Conservation (phyloP, 2,329 filamentous ascomycete species). For the Huntiella omanensis region DNA sequence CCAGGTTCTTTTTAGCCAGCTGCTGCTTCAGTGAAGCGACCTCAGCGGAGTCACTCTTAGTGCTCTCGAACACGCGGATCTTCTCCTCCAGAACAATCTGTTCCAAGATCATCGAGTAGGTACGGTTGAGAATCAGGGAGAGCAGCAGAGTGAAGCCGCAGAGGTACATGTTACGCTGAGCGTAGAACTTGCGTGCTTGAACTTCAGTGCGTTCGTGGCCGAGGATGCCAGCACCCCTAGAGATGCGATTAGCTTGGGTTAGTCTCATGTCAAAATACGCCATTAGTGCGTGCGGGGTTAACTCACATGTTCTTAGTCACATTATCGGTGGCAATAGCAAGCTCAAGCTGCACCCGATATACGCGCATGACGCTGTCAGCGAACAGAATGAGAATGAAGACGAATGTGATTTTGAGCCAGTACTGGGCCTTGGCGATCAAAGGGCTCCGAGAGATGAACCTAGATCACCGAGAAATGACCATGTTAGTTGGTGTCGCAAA, state of each 20-base stretch:
- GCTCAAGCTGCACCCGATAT: constrained; percentile 86
- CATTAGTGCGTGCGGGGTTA: neutral
- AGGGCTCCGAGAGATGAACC: constrained; percentile 83
- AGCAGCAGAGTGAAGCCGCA: constrained; percentile 99
- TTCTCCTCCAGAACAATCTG: constrained; percentile 81
- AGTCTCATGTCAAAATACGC: constrained; percentile 6
- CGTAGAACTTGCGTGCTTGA: constrained; percentile 99
- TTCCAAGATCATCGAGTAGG: constrained; percentile 93
- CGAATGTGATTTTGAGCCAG: constrained; percentile 96
- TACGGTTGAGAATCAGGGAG: constrained; percentile 95
- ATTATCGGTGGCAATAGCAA: constrained; percentile 50
- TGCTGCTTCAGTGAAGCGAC: constrained; percentile 51
- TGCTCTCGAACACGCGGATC: constrained; percentile 58
- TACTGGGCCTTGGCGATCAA: constrained; percentile 85
- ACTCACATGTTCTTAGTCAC: constrained; percentile 27
- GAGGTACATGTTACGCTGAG: constrained; percentile 99
- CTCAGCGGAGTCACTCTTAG: constrained; percentile 47
- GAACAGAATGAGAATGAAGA: constrained; percentile 97
- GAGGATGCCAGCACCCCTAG: constrained; percentile 43
- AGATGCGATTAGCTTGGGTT: neutral
- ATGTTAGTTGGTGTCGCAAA: neutral
- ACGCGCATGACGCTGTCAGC: constrained; percentile 91
- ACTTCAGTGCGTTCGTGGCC: constrained; percentile 95
- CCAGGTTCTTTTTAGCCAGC: constrained; percentile 60
- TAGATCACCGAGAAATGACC: constrained; percentile 17